Conservation (phyloP, 1,139 yeast species). For the Magnusiomyces magnusii region DNA sequence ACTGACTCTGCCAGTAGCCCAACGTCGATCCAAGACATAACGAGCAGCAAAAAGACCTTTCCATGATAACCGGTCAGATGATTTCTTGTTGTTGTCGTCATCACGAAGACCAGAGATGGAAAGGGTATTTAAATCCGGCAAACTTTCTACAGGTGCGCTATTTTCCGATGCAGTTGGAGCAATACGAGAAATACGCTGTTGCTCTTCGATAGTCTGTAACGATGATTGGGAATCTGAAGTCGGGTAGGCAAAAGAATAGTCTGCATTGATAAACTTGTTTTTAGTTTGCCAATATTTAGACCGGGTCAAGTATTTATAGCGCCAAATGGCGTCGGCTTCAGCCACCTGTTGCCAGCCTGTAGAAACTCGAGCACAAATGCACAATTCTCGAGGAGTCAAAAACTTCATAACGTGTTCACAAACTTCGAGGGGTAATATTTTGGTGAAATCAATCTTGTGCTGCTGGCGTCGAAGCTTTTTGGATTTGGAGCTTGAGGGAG, state of each 20-base stretch:
- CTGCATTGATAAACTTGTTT: neutral
- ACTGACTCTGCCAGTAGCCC: conserved; percentile 25
- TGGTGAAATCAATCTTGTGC: conserved; percentile 20
- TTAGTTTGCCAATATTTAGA: conserved; percentile 21
- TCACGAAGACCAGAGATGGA: too few species aligned
- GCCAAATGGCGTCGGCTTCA: conserved; percentile 26
- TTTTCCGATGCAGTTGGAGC: neutral
- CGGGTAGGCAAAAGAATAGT: neutral
- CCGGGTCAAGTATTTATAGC: conserved; percentile 18
- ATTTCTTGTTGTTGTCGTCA: neutral
- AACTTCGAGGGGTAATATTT: conserved; percentile 28
- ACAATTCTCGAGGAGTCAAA: conserved; percentile 21
- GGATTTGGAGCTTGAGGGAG: neutral
- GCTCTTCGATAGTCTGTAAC: neutral
- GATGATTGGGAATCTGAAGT: neutral
- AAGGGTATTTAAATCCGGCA: too few species aligned
- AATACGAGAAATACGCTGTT: neutral
- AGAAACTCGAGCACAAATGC: conserved; percentile 23
- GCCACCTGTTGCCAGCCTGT: conserved; percentile 23
- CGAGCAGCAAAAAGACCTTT: conserved; percentile 25
- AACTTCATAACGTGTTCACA: conserved; percentile 20
- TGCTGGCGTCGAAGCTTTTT: neutral
- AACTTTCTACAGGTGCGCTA: neutral
- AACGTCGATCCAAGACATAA: conserved; percentile 26
- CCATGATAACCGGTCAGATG: conserved; percentile 20